Evolutionary conservation across 805 yeast species (phyloP).

Genomic region (Sungouiella blattae): DNA sequence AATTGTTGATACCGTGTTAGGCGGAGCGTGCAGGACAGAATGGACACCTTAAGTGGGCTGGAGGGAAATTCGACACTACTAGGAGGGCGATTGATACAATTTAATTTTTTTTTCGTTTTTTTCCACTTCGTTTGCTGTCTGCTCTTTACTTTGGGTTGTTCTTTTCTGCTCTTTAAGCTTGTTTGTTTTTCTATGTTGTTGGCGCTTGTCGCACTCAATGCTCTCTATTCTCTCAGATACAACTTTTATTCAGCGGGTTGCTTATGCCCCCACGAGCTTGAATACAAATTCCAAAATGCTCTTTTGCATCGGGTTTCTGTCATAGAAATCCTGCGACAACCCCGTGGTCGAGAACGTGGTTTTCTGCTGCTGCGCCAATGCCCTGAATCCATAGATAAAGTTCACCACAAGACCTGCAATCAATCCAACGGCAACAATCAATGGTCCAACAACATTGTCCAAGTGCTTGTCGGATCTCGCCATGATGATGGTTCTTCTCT

Average conservation of each 20-base stretch:
- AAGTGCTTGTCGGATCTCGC: slow-evolving; percentile 83
- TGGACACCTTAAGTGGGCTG: no score
- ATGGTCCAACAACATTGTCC: slow-evolving; percentile 88
- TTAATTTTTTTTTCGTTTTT: no score
- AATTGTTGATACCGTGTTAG: neutral
- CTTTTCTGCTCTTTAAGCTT: no score
- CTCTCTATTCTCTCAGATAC: no score
- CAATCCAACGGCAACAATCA: slow-evolving; percentile 70
- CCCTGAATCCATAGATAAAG: slow-evolving; percentile 59
- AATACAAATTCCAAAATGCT: slow-evolving; percentile 33
- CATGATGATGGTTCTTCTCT: slow-evolving; percentile 67
- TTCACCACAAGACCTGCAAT: slow-evolving; percentile 64
- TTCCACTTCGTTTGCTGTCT: no score
- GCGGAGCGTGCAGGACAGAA: no score
- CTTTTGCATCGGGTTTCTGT: slow-evolving; percentile 31
- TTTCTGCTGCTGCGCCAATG: slow-evolving; percentile 17
- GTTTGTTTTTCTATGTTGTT: no score
- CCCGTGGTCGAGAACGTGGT: slow-evolving; percentile 17
- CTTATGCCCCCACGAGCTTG: slow-evolving; percentile 19
- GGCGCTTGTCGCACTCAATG: no score
- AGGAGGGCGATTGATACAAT: no score
- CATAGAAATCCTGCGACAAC: slow-evolving; percentile 26
- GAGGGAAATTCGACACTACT: no score
- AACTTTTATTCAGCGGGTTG: no score
- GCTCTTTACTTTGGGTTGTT: no score